Conservation (phyloP, 179 eudicot species). For the Beta macrorhiza region DNA sequence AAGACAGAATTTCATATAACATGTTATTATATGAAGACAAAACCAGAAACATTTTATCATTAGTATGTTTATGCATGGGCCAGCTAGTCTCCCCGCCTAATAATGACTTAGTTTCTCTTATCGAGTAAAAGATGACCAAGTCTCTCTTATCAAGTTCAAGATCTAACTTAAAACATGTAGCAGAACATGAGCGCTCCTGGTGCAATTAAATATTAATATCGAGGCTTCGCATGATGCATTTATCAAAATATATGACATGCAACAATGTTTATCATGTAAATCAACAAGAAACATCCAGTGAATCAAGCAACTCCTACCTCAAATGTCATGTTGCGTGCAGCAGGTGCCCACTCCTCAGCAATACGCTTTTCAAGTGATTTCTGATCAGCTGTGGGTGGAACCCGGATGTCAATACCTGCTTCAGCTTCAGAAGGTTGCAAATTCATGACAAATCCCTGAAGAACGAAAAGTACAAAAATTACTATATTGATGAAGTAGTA, state of each 20-base stretch:
- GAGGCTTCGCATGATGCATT: not conserved
- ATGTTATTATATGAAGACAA: not conserved
- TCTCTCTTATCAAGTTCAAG: not conserved
- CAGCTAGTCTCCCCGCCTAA: not conserved
- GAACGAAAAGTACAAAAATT: slow-evolving; percentile 1
- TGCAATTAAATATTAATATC: not conserved
- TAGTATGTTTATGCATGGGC: not conserved
- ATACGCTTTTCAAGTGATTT: slow-evolving; percentile 66
- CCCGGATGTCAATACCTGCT: slow-evolving; percentile 90
- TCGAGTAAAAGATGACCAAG: not conserved
- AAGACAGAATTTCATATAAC: not conserved
- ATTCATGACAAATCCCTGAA: slow-evolving; percentile 92
- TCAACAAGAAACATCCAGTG: not conserved
- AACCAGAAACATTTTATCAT: not conserved
- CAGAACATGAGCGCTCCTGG: not conserved
- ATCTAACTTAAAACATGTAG: not conserved
- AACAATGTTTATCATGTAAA: not conserved
- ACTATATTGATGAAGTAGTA: not conserved
- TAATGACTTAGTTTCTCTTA: not conserved
- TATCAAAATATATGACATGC: not conserved
- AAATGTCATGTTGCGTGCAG: slow-evolving; percentile 86
- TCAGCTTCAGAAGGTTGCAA: slow-evolving; percentile 95
- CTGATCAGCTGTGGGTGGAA: slow-evolving; percentile 81
- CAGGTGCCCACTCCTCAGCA: slow-evolving; percentile 95
- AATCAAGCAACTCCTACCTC: slow-evolving; percentile 50